A percentile compares a stretch with the other conserved stretches of the same genome.
Conservation (phyloP, 805 yeast genomes). For the Hanseniaspora clermontiae region DNA sequence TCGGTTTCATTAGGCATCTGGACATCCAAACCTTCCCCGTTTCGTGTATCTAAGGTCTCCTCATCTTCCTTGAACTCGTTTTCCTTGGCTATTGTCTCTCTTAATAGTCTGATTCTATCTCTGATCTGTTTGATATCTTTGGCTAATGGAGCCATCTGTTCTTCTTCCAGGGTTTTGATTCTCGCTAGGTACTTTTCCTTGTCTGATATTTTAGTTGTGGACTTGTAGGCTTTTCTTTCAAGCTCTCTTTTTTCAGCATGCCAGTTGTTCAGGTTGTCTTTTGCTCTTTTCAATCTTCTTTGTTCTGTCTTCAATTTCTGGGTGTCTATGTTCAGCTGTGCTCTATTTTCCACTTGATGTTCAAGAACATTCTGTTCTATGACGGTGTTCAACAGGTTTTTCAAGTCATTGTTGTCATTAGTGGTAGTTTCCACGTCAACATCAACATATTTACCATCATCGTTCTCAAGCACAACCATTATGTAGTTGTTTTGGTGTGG, state of each 20-base stretch:
- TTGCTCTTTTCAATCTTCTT: conserved; percentile 60
- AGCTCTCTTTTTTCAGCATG: conserved; percentile 35
- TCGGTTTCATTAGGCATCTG: conserved; percentile 48
- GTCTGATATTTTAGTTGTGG: conserved; percentile 53
- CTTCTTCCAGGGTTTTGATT: conserved; percentile 42
- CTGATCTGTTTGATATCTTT: conserved; percentile 54
- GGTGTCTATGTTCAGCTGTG: conserved; percentile 46
- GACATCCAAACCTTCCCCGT: not conserved
- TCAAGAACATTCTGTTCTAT: conserved; percentile 68
- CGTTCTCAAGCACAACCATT: conserved; percentile 7
- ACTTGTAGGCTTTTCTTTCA: conserved; percentile 35
- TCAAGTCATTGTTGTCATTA: conserved; percentile 21
- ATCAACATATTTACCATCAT: conserved; percentile 9
- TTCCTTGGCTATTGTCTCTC: conserved; percentile 15
- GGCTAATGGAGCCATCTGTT: conserved; percentile 38
- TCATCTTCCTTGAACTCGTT: conserved; percentile 3
- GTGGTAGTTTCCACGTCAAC: not conserved
- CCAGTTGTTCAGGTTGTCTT: conserved; percentile 35
- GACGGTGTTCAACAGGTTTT: conserved; percentile 40
- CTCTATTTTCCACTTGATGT: conserved; percentile 52
- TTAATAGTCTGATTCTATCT: conserved; percentile 32
- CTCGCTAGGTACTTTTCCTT: conserved; percentile 36
- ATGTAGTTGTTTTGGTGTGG: not conserved
- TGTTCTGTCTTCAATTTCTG: conserved; percentile 63
- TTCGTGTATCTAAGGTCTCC: not conserved